phyloP scores from a whole-genome alignment of 2,329 filamentous ascomycete genomes.

The Diaporthe humulicola region DNA sequence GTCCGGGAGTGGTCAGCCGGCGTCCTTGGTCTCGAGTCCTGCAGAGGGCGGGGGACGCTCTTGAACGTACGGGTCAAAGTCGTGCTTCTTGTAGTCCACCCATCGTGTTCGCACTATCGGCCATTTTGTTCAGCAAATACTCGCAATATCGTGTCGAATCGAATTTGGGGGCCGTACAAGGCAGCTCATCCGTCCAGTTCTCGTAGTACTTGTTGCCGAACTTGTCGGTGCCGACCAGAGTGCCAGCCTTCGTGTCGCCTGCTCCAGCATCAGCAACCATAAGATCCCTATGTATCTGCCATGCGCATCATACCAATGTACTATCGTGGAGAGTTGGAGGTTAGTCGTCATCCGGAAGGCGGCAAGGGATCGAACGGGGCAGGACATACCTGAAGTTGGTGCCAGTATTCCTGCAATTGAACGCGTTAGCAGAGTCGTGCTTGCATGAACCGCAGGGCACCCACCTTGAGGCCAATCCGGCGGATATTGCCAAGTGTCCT shows the following conservation, averaged over 20 bases:
- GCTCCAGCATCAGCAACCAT: slow-evolving; percentile 39
- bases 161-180: slow-evolving; percentile 69
- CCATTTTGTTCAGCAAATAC: background rate
- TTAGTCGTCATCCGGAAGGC: slow-evolving; percentile 41
- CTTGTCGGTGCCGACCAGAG: slow-evolving; percentile 85
- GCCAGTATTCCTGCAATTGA: slow-evolving; percentile 80
- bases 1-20: slow-evolving; percentile 37
- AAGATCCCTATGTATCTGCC: too few relatives aligned
- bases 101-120: slow-evolving; percentile 88
- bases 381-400: slow-evolving; percentile 89
- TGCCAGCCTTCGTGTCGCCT: slow-evolving; percentile 98
- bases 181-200: slow-evolving; percentile 94
- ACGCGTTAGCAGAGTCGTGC: slow-evolving; percentile 52
- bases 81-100: slow-evolving; percentile 94
- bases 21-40: background rate
- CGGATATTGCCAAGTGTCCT: slow-evolving; percentile 90
- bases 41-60: slow-evolving; percentile 39
- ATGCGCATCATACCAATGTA: slow-evolving; percentile 65
- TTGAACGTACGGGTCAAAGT: slow-evolving; percentile 78
- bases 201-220: slow-evolving; percentile 99
- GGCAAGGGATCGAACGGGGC: slow-evolving; percentile 41
- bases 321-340: slow-evolving; percentile 51
- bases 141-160: background rate
- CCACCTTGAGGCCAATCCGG: slow-evolving; percentile 88
- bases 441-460: slow-evolving; percentile 39